phyloP scores from a whole-genome alignment of 108 stramenopile species.

The Fragilariopsis cylindrus region DNA sequence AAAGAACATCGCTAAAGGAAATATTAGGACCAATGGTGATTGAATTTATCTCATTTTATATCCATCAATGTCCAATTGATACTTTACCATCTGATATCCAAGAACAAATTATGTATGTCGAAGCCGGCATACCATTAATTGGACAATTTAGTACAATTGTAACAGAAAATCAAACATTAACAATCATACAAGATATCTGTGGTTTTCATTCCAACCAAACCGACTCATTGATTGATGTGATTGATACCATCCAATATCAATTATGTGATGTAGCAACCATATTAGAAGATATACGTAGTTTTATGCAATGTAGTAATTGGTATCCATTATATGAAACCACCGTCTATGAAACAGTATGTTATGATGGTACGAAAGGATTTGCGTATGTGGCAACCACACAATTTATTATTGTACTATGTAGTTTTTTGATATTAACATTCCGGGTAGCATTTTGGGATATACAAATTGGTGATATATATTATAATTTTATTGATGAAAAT shows the following conservation, averaged over 20 bases:
- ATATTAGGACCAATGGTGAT: neutral
- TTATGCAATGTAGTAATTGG: constrained; percentile 35
- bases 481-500: constrained; percentile 1
- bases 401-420: constrained; percentile 34
- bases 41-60: constrained; percentile 13
- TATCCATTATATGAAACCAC: constrained; percentile 32
- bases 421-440: constrained; percentile 22
- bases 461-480: constrained; percentile 13
- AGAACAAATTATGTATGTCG: constrained; percentile 18
- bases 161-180: neutral
- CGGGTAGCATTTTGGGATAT: constrained; percentile 30
- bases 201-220: constrained; percentile 16
- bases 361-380: constrained; percentile 34
- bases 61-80: constrained; percentile 23
- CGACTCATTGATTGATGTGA: neutral
- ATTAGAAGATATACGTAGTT: constrained; percentile 15
- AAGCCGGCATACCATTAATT: constrained; percentile 18
- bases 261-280: constrained; percentile 28
- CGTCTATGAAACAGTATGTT: constrained; percentile 29
- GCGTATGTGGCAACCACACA: constrained; percentile 28
- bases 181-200: constrained; percentile 9
- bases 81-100: constrained; percentile 19
- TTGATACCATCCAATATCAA: constrained; percentile 16
- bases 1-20: neutral
- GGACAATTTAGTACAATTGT: constrained; percentile 22